Percentiles rank a stretch among this genome's conserved stretches.
Evolutionary conservation across 228 moss, liverwort and hornwort species (phyloP).

Genomic region (Sphagnum magellanicum): DNA sequence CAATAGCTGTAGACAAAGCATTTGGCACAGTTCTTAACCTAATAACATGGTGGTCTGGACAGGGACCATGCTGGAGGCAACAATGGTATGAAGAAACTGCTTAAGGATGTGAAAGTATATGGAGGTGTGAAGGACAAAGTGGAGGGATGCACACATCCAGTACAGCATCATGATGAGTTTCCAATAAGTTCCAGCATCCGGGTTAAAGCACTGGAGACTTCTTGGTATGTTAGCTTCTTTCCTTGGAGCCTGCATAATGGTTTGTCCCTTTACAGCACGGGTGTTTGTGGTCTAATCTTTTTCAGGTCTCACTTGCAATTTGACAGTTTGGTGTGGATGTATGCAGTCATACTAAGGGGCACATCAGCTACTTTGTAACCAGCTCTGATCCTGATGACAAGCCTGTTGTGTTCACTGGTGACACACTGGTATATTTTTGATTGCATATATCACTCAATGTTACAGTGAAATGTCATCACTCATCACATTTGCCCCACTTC

Average conservation of each 20-base stretch:
- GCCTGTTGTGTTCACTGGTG: slow-evolving; percentile 49
- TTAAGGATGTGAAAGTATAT: slow-evolving; percentile 38
- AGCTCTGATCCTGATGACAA: slow-evolving; percentile 26
- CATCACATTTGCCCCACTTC: no score
- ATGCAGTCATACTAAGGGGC: slow-evolving; percentile 54
- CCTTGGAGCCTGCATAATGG: not conserved
- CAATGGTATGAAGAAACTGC: slow-evolving; percentile 48
- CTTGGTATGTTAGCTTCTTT: slow-evolving; percentile 22
- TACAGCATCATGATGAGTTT: slow-evolving; percentile 46
- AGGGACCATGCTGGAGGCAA: slow-evolving; percentile 61
- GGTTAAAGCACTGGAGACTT: slow-evolving; percentile 44
- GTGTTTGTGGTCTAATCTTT: not conserved
- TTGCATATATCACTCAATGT: no score
- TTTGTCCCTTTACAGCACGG: no score
- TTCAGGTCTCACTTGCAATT: not conserved
- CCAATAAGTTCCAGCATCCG: slow-evolving; percentile 26
- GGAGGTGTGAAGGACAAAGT: slow-evolving; percentile 52
- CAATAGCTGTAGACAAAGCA: slow-evolving; percentile 30
- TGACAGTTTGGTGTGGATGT: slow-evolving; percentile 6
- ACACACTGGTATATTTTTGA: slow-evolving; percentile 31
- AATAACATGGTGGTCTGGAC: not conserved
- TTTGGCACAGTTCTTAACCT: no score
- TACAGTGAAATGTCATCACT: no score
- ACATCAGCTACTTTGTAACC: slow-evolving; percentile 50
- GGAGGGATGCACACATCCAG: slow-evolving; percentile 51